phyloP scores from a whole-genome alignment of 2,329 filamentous ascomycete genomes.

The Botrytis aclada region DNA sequence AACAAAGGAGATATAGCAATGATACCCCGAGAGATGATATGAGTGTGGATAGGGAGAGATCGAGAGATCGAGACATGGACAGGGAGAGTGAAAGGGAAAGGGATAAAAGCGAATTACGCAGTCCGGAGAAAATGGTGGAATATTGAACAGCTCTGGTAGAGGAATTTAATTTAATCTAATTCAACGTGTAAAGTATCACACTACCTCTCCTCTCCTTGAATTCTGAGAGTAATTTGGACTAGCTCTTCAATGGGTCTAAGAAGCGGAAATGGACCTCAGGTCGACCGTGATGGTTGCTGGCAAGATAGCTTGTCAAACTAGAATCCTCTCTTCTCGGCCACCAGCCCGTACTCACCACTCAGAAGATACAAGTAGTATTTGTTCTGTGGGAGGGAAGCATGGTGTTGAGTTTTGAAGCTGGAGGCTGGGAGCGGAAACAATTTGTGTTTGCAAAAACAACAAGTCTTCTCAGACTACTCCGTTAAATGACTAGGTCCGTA shows the following conservation, averaged over 20 bases:
- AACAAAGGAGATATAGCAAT: slow-evolving; percentile 24
- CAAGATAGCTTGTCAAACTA: not conserved
- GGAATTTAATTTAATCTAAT: not conserved
- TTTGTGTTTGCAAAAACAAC: not conserved
- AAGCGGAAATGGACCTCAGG: not conserved
- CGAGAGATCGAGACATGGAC: slow-evolving; percentile 14
- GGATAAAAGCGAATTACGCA: slow-evolving; percentile 14
- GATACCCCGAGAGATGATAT: slow-evolving; percentile 32
- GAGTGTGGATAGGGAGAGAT: slow-evolving; percentile 20
- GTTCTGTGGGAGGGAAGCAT: not conserved
- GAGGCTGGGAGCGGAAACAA: too few species aligned
- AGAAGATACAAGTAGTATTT: not conserved
- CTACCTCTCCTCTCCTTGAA: too few species aligned
- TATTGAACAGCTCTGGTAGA: slow-evolving; percentile 17
- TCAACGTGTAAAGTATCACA: not conserved
- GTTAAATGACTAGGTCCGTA: not conserved
- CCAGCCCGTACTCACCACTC: not conserved
- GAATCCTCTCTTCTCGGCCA: not conserved
- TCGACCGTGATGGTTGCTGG: not conserved
- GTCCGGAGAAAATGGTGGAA: slow-evolving; percentile 25
- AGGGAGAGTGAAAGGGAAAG: not conserved
- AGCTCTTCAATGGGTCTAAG: too few species aligned
- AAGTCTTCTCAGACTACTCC: rapidly evolving
- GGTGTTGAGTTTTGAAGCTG: not conserved
- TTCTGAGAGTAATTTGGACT: not conserved